phyloP scores from a whole-genome alignment of 257 asterid species.

The Nicotiana benthamiana region DNA sequence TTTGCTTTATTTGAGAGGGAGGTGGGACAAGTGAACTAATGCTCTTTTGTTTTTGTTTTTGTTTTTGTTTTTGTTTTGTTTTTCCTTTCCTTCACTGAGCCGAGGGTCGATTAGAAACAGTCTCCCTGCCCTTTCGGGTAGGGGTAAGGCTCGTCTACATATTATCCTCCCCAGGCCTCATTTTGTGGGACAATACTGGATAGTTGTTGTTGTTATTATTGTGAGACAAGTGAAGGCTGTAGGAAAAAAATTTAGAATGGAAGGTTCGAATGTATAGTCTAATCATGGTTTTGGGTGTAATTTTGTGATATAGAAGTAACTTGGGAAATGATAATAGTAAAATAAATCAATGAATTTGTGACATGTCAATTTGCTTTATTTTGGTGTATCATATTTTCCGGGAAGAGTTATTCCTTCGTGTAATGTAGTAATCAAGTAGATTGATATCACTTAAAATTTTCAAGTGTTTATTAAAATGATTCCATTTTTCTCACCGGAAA shows the following conservation, averaged over 20 bases:
- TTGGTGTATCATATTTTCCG: not conserved
- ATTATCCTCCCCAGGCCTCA: too few relatives aligned
- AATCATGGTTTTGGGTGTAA: not conserved
- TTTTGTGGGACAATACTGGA: too few relatives aligned
- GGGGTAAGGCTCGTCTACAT: too few relatives aligned
- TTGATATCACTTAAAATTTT: not conserved
- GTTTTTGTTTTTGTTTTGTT: too few relatives aligned
- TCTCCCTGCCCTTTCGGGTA: too few relatives aligned
- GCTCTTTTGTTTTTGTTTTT: too few relatives aligned
- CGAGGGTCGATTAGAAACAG: too few relatives aligned
- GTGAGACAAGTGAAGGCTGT: not conserved
- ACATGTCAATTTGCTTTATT: not conserved
- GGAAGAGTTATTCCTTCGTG: not conserved
- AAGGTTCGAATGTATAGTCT: not conserved
- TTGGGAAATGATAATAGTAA: not conserved
- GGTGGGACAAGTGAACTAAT: not conserved
- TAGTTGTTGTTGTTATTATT: too few relatives aligned
- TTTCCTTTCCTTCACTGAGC: too few relatives aligned
- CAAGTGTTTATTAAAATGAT: not conserved
- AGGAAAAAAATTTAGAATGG: not conserved
- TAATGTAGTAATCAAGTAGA: not conserved
- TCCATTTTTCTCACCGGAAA: not conserved
- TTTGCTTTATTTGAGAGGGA: not conserved
- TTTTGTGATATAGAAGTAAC: not conserved
- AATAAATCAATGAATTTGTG: not conserved